Evolutionary conservation across 306 rosid species (phyloP).

Genomic region (Senna siamea): DNA sequence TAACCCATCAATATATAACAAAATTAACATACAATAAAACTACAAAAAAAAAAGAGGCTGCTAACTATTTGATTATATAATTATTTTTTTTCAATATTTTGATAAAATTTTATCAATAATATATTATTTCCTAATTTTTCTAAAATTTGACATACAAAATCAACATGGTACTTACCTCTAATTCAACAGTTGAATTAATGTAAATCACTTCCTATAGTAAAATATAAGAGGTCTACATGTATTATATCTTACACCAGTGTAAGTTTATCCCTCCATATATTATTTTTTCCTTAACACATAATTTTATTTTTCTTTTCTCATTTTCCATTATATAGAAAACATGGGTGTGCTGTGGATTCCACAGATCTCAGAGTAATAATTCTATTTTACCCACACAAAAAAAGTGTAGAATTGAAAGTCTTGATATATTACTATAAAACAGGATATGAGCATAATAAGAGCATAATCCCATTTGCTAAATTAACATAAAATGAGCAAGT

Average conservation of each 20-base stretch:
- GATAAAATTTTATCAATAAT: too few species aligned
- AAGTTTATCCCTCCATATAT: background rate
- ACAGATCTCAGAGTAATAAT: background rate
- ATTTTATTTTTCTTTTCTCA: background rate
- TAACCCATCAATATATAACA: background rate
- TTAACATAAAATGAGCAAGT: conserved; percentile 1
- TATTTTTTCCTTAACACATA: background rate
- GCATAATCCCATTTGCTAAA: conserved; percentile 8
- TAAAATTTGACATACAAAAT: background rate
- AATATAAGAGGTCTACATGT: background rate
- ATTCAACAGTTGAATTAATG: background rate
- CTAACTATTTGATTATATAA: background rate
- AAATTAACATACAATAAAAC: background rate
- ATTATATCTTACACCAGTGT: background rate
- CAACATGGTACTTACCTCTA: background rate
- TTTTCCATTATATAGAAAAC: background rate
- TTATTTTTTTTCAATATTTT: background rate
- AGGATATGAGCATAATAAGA: conserved; percentile 2
- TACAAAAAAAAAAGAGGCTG: background rate
- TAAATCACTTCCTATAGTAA: background rate
- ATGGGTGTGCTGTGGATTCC: conserved; percentile 1
- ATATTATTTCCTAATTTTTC: background rate
- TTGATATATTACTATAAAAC: background rate
- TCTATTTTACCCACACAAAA: background rate
- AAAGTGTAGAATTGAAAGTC: background rate